Base-by-base conservation (phyloP, 805 yeast species). In the Lipomyces lipofer region DNA sequence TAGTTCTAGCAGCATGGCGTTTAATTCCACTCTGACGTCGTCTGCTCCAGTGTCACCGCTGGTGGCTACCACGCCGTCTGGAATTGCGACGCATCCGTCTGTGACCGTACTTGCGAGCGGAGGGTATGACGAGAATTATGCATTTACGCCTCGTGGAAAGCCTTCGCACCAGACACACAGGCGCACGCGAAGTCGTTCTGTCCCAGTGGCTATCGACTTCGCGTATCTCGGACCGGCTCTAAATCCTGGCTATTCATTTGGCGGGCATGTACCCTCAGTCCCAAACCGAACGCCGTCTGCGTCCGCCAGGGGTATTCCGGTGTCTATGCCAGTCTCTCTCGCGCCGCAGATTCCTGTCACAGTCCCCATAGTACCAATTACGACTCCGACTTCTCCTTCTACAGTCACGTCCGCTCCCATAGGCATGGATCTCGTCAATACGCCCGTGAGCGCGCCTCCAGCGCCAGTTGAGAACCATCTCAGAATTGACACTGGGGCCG, bases 161-260 rank as follows among this genome's bases (percentile, higher is more conserved):
- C 43, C 30, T 5, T 17, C 51, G 19, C 52, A 25, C 15, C 29
- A 15, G 15, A 40, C 55, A 3, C 62, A 58, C 25, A 43, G 56
- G 15, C 56, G 62, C 9, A 58, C 58, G 19, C 40, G 62, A 21
- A 56, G 61, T 38, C 45, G 62, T 10, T 58, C 62, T 1, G 62
- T 58, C 13, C 62, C 62, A 4, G 59, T 44, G 8, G 51, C 46
- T 13, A 47, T 58, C 15, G 62, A 58, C 29, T 55, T 50, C 29
- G 43, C 59, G 25, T 51, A 54, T 22, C 49, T 52, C n/a, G 30
- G 25, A 4, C 39, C 47, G 13, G 24, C 30, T 4, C 28, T 35
- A n/a, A 24, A 33, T 15, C 39, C 52, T 13, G 51, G 45, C n/a
- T 47, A 32, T 36, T 9, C 42, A 12, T 36, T 24, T 24, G 9